Percentiles rank a stretch among this genome's conserved stretches.
Conservation (phyloP, 495 filamentous ascomycete genomes). For the Penicillium soppii region DNA sequence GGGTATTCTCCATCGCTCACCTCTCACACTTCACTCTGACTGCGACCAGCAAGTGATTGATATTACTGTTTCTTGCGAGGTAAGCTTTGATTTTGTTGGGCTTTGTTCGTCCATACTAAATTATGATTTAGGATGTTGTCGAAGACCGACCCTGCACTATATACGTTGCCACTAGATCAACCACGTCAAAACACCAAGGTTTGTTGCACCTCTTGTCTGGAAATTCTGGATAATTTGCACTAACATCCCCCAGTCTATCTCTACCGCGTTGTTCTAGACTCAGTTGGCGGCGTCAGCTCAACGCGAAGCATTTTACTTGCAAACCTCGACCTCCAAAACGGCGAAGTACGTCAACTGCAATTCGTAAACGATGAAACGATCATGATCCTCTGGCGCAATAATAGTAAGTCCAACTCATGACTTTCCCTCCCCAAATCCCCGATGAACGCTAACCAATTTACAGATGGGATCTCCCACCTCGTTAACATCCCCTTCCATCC, state of each 20-base stretch:
- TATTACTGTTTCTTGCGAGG: conserved; percentile 38
- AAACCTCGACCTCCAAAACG: conserved; percentile 40
- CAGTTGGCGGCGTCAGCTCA: conserved; percentile 57
- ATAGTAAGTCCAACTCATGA: conserved; percentile 30
- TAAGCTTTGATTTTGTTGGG: conserved; percentile 6
- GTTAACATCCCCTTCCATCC: conserved; percentile 42
- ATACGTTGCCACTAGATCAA: conserved; percentile 36
- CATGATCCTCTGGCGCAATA: conserved; percentile 47
- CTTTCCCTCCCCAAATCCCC: conserved; percentile 15
- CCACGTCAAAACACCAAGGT: conserved; percentile 35
- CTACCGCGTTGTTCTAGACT: conserved; percentile 47
- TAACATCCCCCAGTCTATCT: conserved; percentile 41
- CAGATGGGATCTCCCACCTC: conserved; percentile 30
- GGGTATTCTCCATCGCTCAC: conserved; percentile 53
- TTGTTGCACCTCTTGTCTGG: conserved; percentile 1
- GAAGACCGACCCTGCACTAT: conserved; percentile 30
- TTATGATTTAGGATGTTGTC: conserved; percentile 13
- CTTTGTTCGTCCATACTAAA: not conserved
- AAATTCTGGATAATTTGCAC: not conserved
- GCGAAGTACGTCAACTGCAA: conserved; percentile 51
- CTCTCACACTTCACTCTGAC: conserved; percentile 43
- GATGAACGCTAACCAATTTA: conserved; percentile 10
- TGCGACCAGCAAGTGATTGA: conserved; percentile 40
- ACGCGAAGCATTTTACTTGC: conserved; percentile 40
- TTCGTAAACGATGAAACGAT: conserved; percentile 55